phyloP scores from a whole-genome alignment of 768 basidiomycete species.

The Serendipita vermifera region DNA sequence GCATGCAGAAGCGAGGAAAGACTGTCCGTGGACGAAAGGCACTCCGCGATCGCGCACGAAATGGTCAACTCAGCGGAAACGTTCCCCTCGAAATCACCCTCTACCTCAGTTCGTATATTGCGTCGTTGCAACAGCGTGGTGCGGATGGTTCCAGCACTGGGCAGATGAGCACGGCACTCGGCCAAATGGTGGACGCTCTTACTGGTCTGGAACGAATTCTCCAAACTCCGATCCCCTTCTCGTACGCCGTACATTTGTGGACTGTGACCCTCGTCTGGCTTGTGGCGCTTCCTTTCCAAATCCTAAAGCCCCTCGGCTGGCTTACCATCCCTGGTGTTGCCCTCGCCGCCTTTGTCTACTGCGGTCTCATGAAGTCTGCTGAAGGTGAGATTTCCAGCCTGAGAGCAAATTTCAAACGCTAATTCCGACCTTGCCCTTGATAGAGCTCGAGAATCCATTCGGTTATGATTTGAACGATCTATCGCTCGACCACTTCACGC shows the following conservation, averaged over 20 bases:
- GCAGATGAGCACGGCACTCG: not conserved
- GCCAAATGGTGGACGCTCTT: constrained; percentile 5
- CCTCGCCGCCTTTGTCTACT: constrained; percentile 12
- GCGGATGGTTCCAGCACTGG: constrained; percentile 7
- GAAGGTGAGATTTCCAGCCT: no score
- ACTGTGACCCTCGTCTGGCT: constrained; percentile 8
- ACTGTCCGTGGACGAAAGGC: constrained; percentile 6
- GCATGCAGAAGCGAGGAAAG: constrained; percentile 9
- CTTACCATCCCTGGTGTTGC: constrained; percentile 6
- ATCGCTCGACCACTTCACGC: constrained; percentile 8
- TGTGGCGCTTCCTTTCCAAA: constrained; percentile 8
- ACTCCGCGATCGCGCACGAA: constrained; percentile 3
- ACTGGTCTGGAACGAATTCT: constrained; percentile 10
- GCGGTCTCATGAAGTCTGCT: constrained; percentile 10
- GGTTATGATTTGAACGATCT: constrained; percentile 8
- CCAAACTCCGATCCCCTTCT: not conserved
- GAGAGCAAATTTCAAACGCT: no score
- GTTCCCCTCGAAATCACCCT: constrained; percentile 10
- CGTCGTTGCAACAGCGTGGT: not conserved
- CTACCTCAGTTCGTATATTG: not conserved
- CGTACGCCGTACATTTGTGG: constrained; percentile 10
- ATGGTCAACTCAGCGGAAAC: not conserved
- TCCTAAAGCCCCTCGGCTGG: constrained; percentile 10
- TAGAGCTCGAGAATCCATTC: constrained; percentile 12
- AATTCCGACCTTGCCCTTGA: no score